Evolutionary conservation across 306 rosid species (phyloP).

Genomic region (Casuarina glauca): DNA sequence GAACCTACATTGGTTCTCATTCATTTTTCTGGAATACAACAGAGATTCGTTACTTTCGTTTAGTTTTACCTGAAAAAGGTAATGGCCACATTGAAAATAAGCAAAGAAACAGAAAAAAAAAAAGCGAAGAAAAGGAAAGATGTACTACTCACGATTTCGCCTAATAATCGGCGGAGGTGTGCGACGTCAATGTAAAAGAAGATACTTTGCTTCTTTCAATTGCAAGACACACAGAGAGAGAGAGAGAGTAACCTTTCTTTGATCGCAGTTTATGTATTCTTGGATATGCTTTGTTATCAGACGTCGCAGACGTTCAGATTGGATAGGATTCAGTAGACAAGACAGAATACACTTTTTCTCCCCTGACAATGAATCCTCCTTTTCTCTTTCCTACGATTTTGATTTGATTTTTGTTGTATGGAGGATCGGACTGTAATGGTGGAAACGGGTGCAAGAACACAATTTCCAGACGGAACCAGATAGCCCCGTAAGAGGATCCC

Average conservation of each 20-base stretch:
- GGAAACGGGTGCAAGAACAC: not conserved
- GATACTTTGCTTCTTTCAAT: slow-evolving; percentile 59
- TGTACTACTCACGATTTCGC: slow-evolving; percentile 37
- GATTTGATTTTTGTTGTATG: not conserved
- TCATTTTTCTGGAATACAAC: slow-evolving; percentile 20
- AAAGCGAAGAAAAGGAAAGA: slow-evolving; percentile 30
- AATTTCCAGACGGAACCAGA: not conserved
- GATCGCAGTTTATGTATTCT: not conserved
- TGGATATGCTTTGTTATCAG: slow-evolving; percentile 9
- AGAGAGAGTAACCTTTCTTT: not conserved
- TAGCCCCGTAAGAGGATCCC: not conserved
- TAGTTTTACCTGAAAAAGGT: slow-evolving; percentile 39
- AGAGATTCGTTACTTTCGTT: slow-evolving; percentile 59
- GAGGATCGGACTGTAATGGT: not conserved
- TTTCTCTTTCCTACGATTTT: not conserved
- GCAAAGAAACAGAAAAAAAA: not conserved
- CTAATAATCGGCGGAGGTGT: slow-evolving; percentile 15
- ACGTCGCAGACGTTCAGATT: slow-evolving; percentile 17
- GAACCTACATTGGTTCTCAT: slow-evolving; percentile 26
- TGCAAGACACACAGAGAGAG: slow-evolving; percentile 1
- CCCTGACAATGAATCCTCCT: not conserved
- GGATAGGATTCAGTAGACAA: slow-evolving; percentile 25
- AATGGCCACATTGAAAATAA: slow-evolving; percentile 30
- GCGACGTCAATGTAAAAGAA: slow-evolving; percentile 25
- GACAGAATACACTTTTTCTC: slow-evolving; percentile 7